Percentiles rank a stretch among this genome's conserved stretches.
Conservation (phyloP, 208 protist species). For the Leptomonas pyrrhocoris region DNA sequence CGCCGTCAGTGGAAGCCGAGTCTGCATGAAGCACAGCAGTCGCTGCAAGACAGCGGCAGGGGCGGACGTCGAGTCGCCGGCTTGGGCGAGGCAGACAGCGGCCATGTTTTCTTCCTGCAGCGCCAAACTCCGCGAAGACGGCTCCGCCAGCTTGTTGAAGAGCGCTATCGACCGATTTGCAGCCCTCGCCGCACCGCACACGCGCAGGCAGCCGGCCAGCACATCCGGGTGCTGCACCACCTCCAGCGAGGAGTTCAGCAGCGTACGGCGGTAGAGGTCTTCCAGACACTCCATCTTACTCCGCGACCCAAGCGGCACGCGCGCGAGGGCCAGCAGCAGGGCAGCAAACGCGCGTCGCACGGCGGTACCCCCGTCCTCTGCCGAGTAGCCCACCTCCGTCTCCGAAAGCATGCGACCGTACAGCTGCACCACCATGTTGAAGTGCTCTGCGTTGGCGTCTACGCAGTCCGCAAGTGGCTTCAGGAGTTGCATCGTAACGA, state of each 20-base stretch:
- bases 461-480: conserved; percentile 39
- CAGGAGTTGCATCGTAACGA: conserved; percentile 30
- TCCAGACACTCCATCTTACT: conserved; percentile 30
- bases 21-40: conserved; percentile 44
- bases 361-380: not conserved
- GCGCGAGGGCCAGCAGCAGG: conserved; percentile 38
- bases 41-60: conserved; percentile 37
- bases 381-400: conserved; percentile 46
- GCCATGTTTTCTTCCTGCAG: conserved; percentile 40
- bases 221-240: conserved; percentile 46
- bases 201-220: conserved; percentile 30
- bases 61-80: not conserved
- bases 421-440: conserved; percentile 33
- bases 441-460: conserved; percentile 44
- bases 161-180: conserved; percentile 34
- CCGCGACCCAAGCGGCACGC: conserved; percentile 29
- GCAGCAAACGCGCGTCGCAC: conserved; percentile 32
- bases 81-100: conserved; percentile 38
- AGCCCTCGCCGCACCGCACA: conserved; percentile 18
- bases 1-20: conserved; percentile 33
- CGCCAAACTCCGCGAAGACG: conserved; percentile 32
- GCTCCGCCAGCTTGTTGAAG: conserved; percentile 60
- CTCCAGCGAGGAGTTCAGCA: conserved; percentile 17
- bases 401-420: conserved; percentile 38
- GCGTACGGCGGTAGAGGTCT: conserved; percentile 23